Base-by-base conservation (phyloP, 768 basidiomycete genomes). In the Kwoniella heveanensis region DNA sequence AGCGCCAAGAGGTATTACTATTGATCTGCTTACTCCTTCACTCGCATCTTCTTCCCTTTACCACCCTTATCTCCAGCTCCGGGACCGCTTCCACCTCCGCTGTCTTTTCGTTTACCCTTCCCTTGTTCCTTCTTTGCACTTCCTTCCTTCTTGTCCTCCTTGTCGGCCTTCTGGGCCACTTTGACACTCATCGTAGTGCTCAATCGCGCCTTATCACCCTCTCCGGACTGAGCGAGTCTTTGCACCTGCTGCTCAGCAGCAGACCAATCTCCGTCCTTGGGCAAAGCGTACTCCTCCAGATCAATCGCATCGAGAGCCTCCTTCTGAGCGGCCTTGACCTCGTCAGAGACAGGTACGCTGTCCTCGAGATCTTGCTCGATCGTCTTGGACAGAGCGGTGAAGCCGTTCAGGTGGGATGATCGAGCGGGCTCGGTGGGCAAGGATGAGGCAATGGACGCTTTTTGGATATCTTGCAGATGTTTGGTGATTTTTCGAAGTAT, bases 281-380 rank as follows among this genome's bases (percentile, higher is more conserved):
- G 84, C 69, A 97, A 92, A 29, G 81, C 81, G 65, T 76, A 97
- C 92, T 89, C 88, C 81, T 84, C 86, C 64, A 97, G 81, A 81
- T 97, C 92, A 29, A 99, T 84, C 22, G 90, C 85, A 68, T 91
- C 87, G 53, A 98, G 87, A 84, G 97, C 86, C 79, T 90, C 89
- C 24, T 88, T 84, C 80, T 97, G 93, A 48, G 80, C 68, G 60
- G 77, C 61, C 64, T 77, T 80, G 49, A 88, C 83, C 54, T 85
- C 88, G 66, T 85, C 85, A 65, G 87, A 80, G 7, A 76, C 85
- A 84, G 84, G 59, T 76, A 53, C n/a, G 50, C 49, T 25, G 15
- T 44, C 71, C 68, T 25, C 50, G 26, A 56, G 67, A 32, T 68
- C 69, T 15, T 66, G 54, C 60, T 53, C 64, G 46, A 59, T 53